Percentiles rank a stretch among this genome's conserved stretches.
Conservation (phyloP, 495 filamentous ascomycete genomes). For the Hypomontagnella submonticulosa region DNA sequence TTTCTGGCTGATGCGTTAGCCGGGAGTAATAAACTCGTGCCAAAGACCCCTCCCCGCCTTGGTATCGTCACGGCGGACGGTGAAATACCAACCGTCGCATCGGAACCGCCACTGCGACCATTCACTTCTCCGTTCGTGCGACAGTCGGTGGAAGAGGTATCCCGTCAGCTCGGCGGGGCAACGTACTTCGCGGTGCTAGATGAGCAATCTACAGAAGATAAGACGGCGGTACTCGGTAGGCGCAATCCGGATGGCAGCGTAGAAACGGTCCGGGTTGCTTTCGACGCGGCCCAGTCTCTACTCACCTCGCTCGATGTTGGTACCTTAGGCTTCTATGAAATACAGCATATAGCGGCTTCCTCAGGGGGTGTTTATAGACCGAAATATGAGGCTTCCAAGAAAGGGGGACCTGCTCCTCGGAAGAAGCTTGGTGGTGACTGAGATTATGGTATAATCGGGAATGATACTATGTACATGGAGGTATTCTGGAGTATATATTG, state of each 20-base stretch:
- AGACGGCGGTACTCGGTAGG: constrained; percentile 9
- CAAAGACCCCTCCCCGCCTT: constrained; percentile 15
- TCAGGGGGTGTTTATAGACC: constrained; percentile 19
- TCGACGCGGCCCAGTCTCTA: constrained; percentile 10
- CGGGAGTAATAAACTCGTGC: constrained; percentile 9
- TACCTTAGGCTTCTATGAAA: constrained; percentile 14
- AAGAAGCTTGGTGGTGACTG: constrained; percentile 12
- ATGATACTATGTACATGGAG: neutral
- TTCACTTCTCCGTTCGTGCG: constrained; percentile 12
- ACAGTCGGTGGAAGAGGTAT: constrained; percentile 7
- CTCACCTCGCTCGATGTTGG: constrained; percentile 5
- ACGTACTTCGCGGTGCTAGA: constrained; percentile 22
- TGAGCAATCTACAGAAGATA: constrained; percentile 15
- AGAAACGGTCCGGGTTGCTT: constrained; percentile 11
- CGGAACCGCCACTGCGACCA: neutral
- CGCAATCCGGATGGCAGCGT: neutral
- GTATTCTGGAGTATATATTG: neutral
- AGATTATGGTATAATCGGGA: too few species aligned
- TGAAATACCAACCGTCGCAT: neutral
- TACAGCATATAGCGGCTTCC: constrained; percentile 12
- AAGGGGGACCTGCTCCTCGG: constrained; percentile 10
- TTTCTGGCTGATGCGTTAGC: neutral
- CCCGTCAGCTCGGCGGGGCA: constrained; percentile 1
- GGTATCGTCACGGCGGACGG: constrained; percentile 8
- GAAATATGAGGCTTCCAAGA: neutral